These are phyloP conservation scores for Hypomontagnella submonticulosa DNA, from an alignment of 495 filamentous ascomycete genomes.

Conservation along the genomic window DNA sequence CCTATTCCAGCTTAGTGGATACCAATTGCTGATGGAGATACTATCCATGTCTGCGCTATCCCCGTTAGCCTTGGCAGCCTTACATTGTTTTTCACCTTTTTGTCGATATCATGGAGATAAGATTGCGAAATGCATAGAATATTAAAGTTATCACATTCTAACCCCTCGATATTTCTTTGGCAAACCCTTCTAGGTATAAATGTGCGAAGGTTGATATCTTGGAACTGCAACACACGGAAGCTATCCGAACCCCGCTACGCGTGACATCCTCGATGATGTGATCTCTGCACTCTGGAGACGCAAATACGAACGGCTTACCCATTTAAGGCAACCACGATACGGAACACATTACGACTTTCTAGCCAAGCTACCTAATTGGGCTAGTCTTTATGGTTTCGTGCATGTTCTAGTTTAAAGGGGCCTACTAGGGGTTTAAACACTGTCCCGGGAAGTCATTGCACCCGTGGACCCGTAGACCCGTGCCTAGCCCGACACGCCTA, in stretches of 20 bases:
- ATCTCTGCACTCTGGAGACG: not conserved
- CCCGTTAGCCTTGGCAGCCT: slow-evolving; percentile 12
- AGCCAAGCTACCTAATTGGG: slow-evolving; percentile 20
- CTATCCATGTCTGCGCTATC: slow-evolving; percentile 1
- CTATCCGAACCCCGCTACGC: slow-evolving; percentile 24
- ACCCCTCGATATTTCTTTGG: slow-evolving; percentile 21
- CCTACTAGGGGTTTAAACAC: slow-evolving; percentile 16
- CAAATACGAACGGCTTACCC: slow-evolving; percentile 27
- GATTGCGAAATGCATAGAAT: slow-evolving; percentile 38
- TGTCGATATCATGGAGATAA: slow-evolving; percentile 20
- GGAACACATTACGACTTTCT: slow-evolving; percentile 26
- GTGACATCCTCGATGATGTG: slow-evolving; percentile 13
- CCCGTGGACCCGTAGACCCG: not conserved
- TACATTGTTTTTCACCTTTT: slow-evolving; percentile 7
- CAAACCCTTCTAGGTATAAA: not conserved
- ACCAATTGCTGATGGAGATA: too few relatives aligned
- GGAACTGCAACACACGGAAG: slow-evolving; percentile 25
- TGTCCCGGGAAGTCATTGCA: slow-evolving; percentile 14
- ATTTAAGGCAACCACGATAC: slow-evolving; percentile 9
- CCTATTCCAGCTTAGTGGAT: not conserved
- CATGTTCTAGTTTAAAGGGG: not conserved
- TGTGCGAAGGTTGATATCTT: slow-evolving; percentile 16
- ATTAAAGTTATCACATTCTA: slow-evolving; percentile 1
- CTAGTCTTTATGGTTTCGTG: slow-evolving; percentile 18
- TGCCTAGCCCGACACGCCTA: slow-evolving; percentile 19